Evolutionary conservation across 306 rosid genomes (phyloP), one percentile per base, ranked within the genome.

Genomic region (Castanea mollissima): DNA sequence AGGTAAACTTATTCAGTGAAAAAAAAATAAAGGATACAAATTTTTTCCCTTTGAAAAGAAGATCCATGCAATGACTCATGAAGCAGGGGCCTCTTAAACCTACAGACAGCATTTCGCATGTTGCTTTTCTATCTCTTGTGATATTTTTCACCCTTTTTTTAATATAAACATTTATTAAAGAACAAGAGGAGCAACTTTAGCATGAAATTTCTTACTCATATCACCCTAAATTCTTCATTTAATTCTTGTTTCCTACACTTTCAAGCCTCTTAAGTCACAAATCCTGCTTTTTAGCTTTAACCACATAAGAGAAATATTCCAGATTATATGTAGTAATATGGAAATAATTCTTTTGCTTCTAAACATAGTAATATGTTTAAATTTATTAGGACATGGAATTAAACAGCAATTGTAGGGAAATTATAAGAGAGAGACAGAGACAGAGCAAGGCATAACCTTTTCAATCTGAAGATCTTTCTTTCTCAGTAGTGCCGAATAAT

Each of bases 381-480:
- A 16, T 64, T 3, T 15, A 32, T 73, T 54, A 68, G 71, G 44
- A 38, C 49, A 67, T 49, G 67, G 79, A 44, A 32, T 69, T 54
- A 82, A 68, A 56, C 59, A 80, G 81, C 5, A 78, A 80, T 31
- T 44, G 56, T 69, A 19, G 49, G 67, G 41, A 76, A 71, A 25
- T 71, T 57, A 46, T 9, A 10, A 46, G 2, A n/a, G 69, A 16
- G 16, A 32, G 3, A 64, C 41, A 34, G 38, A 32, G 41, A 35
- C 41, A 76, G n/a, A 46, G 18, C 16, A 52, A 58, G 56, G 38
- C 71, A 69, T 68, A 54, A 93, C 99, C 99, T 96, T 96, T 87
- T 96, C 98, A 79, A 93, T 87, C 85, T 85, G 98, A 69, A 91
- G 92, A 93, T 96, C 99, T 82, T 91, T 96, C 93, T 90, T 96